phyloP scores from a whole-genome alignment of 1,284 basidiomycete species.

The Pseudozyma pruni region DNA sequence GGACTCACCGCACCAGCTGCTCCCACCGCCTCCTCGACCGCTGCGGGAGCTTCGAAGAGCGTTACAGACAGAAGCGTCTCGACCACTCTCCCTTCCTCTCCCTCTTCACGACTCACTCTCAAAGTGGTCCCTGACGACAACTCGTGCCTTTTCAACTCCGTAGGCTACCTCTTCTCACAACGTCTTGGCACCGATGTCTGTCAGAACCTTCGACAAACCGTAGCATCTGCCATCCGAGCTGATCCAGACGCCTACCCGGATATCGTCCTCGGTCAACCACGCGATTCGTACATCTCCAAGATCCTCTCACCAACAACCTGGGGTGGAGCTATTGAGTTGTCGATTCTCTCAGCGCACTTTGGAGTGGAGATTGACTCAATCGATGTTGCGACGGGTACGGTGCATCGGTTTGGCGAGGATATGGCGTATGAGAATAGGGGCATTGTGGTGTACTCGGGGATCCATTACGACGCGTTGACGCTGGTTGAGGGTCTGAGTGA shows the following conservation, averaged over 20 bases:
- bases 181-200: constrained; percentile 20
- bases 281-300: constrained; percentile 36
- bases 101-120: constrained; percentile 20
- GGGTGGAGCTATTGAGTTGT: constrained; percentile 58
- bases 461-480: constrained; percentile 58
- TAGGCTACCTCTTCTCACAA: constrained; percentile 33
- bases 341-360: constrained; percentile 43
- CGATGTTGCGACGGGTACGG: constrained; percentile 43
- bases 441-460: constrained; percentile 51
- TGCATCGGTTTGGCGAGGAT: constrained; percentile 53
- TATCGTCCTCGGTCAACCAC: constrained; percentile 44
- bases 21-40: background rate
- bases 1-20: constrained; percentile 18
- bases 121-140: constrained; percentile 59
- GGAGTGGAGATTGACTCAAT: constrained; percentile 40
- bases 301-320: constrained; percentile 28
- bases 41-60: background rate
- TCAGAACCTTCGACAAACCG: constrained; percentile 29
- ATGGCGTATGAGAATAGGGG: constrained; percentile 26
- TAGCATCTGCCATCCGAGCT: constrained; percentile 29
- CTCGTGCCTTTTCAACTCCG: constrained; percentile 53
- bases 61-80: constrained; percentile 29
- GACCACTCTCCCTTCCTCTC: constrained; percentile 10
- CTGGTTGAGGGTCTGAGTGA: constrained; percentile 16
- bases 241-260: constrained; percentile 40